Evolutionary conservation across 768 basidiomycete species (phyloP).

Genomic region (Melanogaster broomeanus): DNA sequence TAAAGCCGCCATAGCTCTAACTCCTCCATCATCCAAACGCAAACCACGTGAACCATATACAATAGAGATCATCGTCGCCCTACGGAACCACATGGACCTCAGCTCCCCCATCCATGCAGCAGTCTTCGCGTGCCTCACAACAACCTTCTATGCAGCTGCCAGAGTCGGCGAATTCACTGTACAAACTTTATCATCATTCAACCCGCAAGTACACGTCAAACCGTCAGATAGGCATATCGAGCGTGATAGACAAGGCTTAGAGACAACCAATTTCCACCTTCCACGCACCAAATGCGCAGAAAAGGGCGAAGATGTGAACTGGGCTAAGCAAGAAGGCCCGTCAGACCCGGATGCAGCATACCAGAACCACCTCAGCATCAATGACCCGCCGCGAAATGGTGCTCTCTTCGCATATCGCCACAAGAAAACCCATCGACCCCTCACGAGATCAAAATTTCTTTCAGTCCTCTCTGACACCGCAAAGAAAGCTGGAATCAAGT

Average conservation of each 20-base stretch:
- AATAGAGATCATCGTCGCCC: no score
- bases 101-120: no score
- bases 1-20: no score
- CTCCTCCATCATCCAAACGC: no score
- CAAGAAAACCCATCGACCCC: constrained; percentile 11
- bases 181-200: neutral
- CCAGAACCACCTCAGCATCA: constrained; percentile 23
- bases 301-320: constrained; percentile 19
- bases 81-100: no score
- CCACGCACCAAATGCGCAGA: neutral
- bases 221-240: neutral
- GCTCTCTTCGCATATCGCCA: constrained; percentile 31
- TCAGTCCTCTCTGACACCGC: no score
- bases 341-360: constrained; percentile 8
- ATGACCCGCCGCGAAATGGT: constrained; percentile 23
- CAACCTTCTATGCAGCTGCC: no score
- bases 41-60: no score
- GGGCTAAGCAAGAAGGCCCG: constrained; percentile 6
- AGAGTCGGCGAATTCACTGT: neutral
- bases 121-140: no score
- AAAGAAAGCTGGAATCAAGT: no score
- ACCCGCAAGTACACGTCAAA: neutral
- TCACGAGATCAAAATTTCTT: constrained; percentile 30
- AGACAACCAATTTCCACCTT: constrained; percentile 24
- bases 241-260: constrained; percentile 13